Conservation (phyloP, 2,329 filamentous ascomycete species). For the Lachnellula occidentalis region DNA sequence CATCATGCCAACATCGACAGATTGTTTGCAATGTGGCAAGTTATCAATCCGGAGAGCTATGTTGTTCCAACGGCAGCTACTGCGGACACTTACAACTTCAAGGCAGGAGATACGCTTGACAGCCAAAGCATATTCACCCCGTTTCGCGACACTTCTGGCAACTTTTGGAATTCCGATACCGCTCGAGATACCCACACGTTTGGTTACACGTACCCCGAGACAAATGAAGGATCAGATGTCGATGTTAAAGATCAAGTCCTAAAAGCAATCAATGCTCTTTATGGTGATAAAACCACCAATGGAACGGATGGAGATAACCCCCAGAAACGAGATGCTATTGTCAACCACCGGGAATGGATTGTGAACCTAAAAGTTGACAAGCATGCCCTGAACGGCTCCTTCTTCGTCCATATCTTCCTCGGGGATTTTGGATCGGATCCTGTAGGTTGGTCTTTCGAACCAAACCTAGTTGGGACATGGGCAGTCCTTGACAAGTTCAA, state of each 20-base stretch:
- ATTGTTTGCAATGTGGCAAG: slow-evolving; percentile 49
- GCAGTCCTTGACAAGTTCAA: slow-evolving; percentile 33
- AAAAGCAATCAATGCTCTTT: slow-evolving; percentile 53
- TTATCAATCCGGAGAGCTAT: slow-evolving; percentile 34
- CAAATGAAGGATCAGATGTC: slow-evolving; percentile 45
- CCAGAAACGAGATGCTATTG: slow-evolving; percentile 5
- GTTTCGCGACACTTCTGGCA: slow-evolving; percentile 44
- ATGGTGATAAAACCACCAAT: slow-evolving; percentile 21
- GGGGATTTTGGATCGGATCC: slow-evolving; percentile 35
- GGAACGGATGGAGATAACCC: neutral
- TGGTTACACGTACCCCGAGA: slow-evolving; percentile 27
- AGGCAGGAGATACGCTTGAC: slow-evolving; percentile 1
- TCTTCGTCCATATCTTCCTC: slow-evolving; percentile 64
- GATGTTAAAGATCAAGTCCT: slow-evolving; percentile 57
- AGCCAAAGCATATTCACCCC: slow-evolving; percentile 26
- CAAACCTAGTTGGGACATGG: slow-evolving; percentile 27
- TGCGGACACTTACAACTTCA: slow-evolving; percentile 30
- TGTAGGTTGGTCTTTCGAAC: slow-evolving; percentile 24
- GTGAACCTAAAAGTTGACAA: slow-evolving; percentile 60
- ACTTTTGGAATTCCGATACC: slow-evolving; percentile 36
- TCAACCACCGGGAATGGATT: slow-evolving; percentile 57
- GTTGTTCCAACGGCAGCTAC: slow-evolving; percentile 30
- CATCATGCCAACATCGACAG: slow-evolving; percentile 55
- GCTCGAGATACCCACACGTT: slow-evolving; percentile 17
- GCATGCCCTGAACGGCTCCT: slow-evolving; percentile 55